These are phyloP conservation scores for Colletotrichum sp. DNA, from an alignment of 2,329 filamentous ascomycete species.

Conservation along the genomic window DNA sequence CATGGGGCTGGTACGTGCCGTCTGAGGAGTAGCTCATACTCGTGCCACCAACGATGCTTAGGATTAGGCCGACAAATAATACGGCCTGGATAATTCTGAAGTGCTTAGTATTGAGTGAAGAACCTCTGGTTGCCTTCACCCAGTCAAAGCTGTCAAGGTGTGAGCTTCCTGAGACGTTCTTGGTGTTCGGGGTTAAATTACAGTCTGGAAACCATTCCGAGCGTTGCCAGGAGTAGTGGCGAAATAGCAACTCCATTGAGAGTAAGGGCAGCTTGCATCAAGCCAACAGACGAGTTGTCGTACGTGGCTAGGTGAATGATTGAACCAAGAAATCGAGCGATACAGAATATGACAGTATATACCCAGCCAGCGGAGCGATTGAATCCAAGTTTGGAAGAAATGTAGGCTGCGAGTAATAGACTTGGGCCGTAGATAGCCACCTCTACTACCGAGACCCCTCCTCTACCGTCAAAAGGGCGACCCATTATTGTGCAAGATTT, in stretches of 20 bases:
- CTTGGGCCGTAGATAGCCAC: neutral
- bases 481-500: neutral
- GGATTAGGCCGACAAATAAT: neutral
- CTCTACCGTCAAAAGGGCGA: neutral
- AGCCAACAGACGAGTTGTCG: neutral
- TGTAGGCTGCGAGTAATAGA: neutral
- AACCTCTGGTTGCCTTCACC: neutral
- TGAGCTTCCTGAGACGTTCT: neutral
- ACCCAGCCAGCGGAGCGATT: neutral
- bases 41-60: neutral
- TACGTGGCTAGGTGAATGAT: neutral
- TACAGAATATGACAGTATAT: neutral
- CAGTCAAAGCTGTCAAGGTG: neutral
- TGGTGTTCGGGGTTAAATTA: neutral
- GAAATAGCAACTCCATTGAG: neutral
- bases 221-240: neutral
- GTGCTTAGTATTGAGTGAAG: neutral
- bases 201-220: neutral
- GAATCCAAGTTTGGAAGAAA: neutral
- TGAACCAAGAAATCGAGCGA: neutral
- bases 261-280: neutral
- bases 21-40: neutral
- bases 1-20: neutral
- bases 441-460: neutral
- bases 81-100: neutral